Evolutionary conservation across 208 protist species (phyloP).

Genomic region (Acanthamoeba triangularis): DNA sequence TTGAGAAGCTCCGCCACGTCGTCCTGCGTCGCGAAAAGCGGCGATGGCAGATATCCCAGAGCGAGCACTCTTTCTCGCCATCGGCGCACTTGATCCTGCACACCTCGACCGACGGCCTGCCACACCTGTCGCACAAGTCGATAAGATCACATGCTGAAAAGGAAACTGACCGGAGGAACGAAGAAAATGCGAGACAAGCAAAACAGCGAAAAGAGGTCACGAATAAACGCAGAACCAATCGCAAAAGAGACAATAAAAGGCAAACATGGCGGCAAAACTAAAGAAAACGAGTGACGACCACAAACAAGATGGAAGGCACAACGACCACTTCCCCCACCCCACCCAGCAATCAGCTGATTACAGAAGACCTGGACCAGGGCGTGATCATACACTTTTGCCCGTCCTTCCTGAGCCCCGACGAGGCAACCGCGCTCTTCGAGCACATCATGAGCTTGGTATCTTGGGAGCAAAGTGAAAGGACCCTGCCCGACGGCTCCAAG

Average conservation of each 20-base stretch:
- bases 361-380: constrained; percentile 18
- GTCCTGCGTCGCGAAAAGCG: constrained; percentile 33
- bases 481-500: not conserved
- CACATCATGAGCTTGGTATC: not conserved
- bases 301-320: not conserved
- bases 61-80: not conserved
- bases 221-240: constrained; percentile 3
- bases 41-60: not conserved
- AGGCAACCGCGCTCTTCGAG: constrained; percentile 28
- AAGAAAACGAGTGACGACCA: not conserved
- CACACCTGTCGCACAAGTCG: constrained; percentile 4
- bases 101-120: not conserved
- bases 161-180: too few relatives aligned
- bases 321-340: not conserved
- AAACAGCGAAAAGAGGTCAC: not conserved
- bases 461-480: constrained; percentile 14
- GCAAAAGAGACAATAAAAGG: not conserved
- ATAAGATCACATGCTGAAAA: too few relatives aligned
- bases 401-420: not conserved
- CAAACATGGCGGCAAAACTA: too few relatives aligned
- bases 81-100: not conserved
- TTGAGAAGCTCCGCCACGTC: constrained; percentile 21
- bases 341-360: not conserved
- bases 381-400: constrained; percentile 30
- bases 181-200: not conserved